phyloP scores from a whole-genome alignment of 2,329 filamentous ascomycete genomes.

The Penicillium sp. region DNA sequence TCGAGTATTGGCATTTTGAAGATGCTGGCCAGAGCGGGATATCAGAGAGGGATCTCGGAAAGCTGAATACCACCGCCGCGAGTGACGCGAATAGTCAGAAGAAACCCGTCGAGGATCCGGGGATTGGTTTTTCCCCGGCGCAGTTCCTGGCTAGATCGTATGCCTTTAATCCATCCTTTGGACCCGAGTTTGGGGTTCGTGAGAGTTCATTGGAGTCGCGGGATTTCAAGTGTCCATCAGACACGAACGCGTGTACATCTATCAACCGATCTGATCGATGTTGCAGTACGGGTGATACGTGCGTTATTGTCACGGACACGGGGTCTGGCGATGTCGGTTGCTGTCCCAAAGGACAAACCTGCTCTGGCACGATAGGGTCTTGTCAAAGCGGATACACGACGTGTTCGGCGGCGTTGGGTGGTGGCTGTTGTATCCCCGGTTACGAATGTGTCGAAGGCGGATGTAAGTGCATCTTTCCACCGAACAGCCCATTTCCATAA shows the following conservation, averaged over 20 bases:
- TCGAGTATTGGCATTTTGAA: constrained; percentile 53
- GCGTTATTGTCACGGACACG: constrained; percentile 59
- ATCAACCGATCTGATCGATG: constrained; percentile 65
- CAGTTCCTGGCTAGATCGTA: constrained; percentile 24
- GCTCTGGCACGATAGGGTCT: constrained; percentile 56
- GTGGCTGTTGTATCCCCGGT: constrained; percentile 67
- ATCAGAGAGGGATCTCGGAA: constrained; percentile 14
- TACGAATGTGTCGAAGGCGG: constrained; percentile 63
- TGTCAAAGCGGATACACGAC: constrained; percentile 61
- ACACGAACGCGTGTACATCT: constrained; percentile 59
- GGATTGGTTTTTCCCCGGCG: background rate
- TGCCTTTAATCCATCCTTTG: constrained; percentile 16
- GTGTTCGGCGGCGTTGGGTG: constrained; percentile 61
- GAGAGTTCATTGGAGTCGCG: constrained; percentile 33
- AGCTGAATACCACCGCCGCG: background rate
- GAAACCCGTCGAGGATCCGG: background rate
- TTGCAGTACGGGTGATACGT: constrained; percentile 60
- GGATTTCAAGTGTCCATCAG: constrained; percentile 64
- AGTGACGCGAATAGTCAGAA: constrained; percentile 16
- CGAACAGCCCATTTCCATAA: background rate
- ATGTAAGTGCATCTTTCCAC: constrained; percentile 49
- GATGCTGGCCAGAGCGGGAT: constrained; percentile 24
- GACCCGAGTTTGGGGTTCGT: background rate
- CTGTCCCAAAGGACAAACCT: constrained; percentile 61
- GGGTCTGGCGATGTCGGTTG: constrained; percentile 65